phyloP scores from a whole-genome alignment of 768 basidiomycete genomes.

The Pleurotus platypus region DNA sequence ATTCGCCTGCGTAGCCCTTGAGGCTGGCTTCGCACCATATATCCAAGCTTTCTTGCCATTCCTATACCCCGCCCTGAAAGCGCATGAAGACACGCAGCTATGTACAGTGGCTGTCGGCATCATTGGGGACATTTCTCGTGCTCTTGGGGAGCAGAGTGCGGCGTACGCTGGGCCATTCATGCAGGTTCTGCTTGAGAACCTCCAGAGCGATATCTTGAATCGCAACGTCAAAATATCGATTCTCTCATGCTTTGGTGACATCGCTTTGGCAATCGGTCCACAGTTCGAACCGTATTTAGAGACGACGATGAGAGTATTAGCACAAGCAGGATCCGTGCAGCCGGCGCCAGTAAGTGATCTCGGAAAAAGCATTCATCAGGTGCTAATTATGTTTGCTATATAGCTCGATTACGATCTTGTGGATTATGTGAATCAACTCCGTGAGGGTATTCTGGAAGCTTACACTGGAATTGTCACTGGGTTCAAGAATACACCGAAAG shows the following conservation, averaged over 20 bases:
- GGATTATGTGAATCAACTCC: constrained; percentile 85
- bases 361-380: neutral
- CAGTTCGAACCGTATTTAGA: constrained; percentile 86
- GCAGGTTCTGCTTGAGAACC: constrained; percentile 85
- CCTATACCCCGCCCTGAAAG: constrained; percentile 85
- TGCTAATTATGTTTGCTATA: constrained; percentile 10
- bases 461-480: constrained; percentile 94
- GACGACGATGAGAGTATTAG: constrained; percentile 86
- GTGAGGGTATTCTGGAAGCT: constrained; percentile 95
- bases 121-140: constrained; percentile 95
- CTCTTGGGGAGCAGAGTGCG: constrained; percentile 78
- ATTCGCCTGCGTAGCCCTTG: constrained; percentile 50
- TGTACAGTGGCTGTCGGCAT: constrained; percentile 95
- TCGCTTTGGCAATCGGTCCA: constrained; percentile 87
- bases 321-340: constrained; percentile 85
- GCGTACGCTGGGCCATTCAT: constrained; percentile 89
- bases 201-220: constrained; percentile 87
- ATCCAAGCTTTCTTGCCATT: constrained; percentile 81
- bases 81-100: constrained; percentile 92
- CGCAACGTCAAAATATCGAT: constrained; percentile 97
- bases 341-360: constrained; percentile 72
- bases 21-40: constrained; percentile 76
- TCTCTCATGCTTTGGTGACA: constrained; percentile 92
- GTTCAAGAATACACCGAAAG: constrained; percentile 79
- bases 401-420: constrained; percentile 85